Evolutionary conservation across 257 asterid species (phyloP).

Genomic region (Nicotiana tomentosiformis): DNA sequence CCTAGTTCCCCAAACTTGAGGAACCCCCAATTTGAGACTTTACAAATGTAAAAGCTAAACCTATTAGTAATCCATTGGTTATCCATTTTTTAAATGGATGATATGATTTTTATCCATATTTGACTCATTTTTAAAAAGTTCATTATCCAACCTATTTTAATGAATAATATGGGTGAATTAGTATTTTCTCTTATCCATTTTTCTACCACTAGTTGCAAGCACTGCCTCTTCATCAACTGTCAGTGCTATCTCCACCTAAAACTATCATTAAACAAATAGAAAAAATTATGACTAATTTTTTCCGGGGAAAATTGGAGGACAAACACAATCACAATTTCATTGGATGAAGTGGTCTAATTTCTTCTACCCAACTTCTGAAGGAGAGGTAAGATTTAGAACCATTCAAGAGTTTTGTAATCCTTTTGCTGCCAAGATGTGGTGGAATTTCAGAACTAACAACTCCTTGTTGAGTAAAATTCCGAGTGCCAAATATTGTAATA

Average conservation of each 20-base stretch:
- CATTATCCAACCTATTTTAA: no score
- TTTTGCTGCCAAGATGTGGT: neutral
- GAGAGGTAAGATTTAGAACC: neutral
- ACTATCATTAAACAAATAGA: neutral
- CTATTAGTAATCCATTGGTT: no score
- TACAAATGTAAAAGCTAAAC: no score
- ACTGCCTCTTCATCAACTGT: neutral
- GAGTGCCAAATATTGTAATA: neutral
- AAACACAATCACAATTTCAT: neutral
- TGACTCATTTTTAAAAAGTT: no score
- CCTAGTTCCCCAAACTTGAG: no score
- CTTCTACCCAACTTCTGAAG: neutral
- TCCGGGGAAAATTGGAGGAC: neutral
- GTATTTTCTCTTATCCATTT: no score
- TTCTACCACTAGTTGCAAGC: neutral
- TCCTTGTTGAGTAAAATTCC: neutral
- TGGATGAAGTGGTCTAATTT: neutral
- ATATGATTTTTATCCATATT: no score
- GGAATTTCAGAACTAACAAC: neutral
- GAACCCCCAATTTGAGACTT: no score
- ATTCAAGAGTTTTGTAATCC: neutral
- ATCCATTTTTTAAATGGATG: no score
- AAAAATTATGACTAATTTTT: neutral
- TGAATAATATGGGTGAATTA: no score
- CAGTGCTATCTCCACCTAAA: neutral